phyloP scores from a whole-genome alignment of 2,329 filamentous ascomycete genomes.

The Talaromyces sp. region DNA sequence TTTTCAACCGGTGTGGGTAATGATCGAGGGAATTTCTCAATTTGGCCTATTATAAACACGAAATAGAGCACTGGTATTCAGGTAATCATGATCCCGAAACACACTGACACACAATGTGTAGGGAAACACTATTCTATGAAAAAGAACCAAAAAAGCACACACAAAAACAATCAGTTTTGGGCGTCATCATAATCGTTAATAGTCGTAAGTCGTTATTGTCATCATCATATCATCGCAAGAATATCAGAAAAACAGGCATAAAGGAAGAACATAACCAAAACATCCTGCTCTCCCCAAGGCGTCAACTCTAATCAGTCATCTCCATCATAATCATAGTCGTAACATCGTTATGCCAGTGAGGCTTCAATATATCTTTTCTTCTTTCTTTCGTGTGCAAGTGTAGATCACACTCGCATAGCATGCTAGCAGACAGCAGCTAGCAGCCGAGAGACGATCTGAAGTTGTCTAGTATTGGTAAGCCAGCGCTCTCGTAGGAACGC shows the following conservation, averaged over 20 bases:
- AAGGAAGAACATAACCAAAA: background rate
- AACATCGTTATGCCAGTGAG: slow-evolving; percentile 11
- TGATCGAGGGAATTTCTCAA: background rate
- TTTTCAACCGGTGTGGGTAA: background rate
- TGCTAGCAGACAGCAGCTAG: background rate
- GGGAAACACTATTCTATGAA: background rate
- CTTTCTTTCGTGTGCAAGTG: background rate
- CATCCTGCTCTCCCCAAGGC: background rate
- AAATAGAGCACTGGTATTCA: background rate
- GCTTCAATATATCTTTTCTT: slow-evolving; percentile 7
- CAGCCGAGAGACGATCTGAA: background rate
- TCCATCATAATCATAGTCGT: slow-evolving; percentile 8
- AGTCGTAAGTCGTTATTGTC: slow-evolving; percentile 9
- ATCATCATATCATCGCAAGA: background rate
- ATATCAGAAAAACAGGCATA: background rate
- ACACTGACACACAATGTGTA: background rate
- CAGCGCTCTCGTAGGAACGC: slow-evolving; percentile 19
- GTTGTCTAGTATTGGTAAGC: slow-evolving; percentile 15
- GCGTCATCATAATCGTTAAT: background rate
- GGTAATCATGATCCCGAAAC: background rate
- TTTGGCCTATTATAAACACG: background rate
- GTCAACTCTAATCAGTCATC: slow-evolving; percentile 2
- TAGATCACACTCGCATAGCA: background rate
- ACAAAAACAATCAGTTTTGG: background rate
- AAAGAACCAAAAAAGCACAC: background rate